phyloP scores from a whole-genome alignment of 441 rosid species.

The Theobroma grandiflorum region DNA sequence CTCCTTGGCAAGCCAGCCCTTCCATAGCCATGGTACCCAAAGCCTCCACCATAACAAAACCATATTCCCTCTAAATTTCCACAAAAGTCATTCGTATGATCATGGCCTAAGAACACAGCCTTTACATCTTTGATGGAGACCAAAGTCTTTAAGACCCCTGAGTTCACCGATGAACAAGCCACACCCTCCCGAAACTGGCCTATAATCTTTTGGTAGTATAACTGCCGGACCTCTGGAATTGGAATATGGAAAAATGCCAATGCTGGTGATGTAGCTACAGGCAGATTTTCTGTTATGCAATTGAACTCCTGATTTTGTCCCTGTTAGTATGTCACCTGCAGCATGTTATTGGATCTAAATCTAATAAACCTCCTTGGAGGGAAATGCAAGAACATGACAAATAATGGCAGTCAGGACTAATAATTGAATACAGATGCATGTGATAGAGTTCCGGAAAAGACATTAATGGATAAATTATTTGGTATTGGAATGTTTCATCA shows the following conservation, averaged over 20 bases:
- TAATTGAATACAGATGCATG: neutral
- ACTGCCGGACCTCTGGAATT: conserved; percentile 67
- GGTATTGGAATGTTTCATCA: neutral
- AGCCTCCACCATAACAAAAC: conserved; percentile 97
- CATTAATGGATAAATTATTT: neutral
- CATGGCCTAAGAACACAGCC: conserved; percentile 89
- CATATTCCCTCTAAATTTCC: conserved; percentile 79
- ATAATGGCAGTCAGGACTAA: neutral
- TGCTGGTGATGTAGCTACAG: conserved; percentile 43
- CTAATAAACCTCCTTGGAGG: conserved; percentile 32
- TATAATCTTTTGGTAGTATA: conserved; percentile 57
- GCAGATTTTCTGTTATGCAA: conserved; percentile 26
- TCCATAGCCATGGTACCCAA: conserved; percentile 93
- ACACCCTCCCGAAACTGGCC: conserved; percentile 81
- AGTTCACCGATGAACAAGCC: conserved; percentile 74
- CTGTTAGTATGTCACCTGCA: conserved; percentile 58
- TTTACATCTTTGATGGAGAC: conserved; percentile 81
- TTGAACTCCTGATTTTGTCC: conserved; percentile 41
- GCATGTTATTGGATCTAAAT: conserved; percentile 54
- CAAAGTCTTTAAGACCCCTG: conserved; percentile 68
- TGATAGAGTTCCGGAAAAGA: neutral
- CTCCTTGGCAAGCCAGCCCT: conserved; percentile 76
- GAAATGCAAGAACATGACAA: conserved; percentile 27
- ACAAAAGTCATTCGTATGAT: conserved; percentile 87
- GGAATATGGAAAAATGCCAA: conserved; percentile 91